phyloP scores from a whole-genome alignment of 768 basidiomycete species.

The Leccinellum rugosiceps region DNA sequence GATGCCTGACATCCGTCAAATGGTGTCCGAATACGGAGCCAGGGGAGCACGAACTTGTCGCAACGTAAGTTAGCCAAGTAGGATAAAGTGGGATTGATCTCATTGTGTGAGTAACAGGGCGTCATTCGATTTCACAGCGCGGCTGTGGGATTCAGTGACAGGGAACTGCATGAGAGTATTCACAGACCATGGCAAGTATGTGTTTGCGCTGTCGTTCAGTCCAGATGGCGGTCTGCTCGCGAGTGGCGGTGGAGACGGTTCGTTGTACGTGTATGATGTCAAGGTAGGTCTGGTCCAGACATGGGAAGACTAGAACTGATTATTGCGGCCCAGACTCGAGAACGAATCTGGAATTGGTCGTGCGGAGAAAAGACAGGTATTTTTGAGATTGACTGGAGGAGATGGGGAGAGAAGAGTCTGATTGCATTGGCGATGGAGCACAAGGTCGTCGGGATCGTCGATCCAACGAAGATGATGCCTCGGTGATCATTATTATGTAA shows the following conservation, averaged over 20 bases:
- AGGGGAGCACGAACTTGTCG: slow-evolving; percentile 58
- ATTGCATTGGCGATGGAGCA: slow-evolving; percentile 71
- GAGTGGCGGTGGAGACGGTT: slow-evolving; percentile 78
- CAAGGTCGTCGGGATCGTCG: slow-evolving; percentile 63
- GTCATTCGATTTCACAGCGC: slow-evolving; percentile 77
- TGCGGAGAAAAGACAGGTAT: slow-evolving; percentile 62
- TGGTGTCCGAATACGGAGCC: slow-evolving; percentile 62
- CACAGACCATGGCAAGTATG: slow-evolving; percentile 63
- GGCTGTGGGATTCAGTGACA: slow-evolving; percentile 79
- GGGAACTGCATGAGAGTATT: slow-evolving; percentile 75
- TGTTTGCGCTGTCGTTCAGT: slow-evolving; percentile 75
- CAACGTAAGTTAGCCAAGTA: slow-evolving; percentile 52
- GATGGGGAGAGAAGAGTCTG: slow-evolving; percentile 49
- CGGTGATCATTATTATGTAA: slow-evolving; percentile 4
- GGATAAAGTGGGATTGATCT: slow-evolving; percentile 1
- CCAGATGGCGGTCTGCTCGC: slow-evolving; percentile 70
- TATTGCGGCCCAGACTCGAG: slow-evolving; percentile 34
- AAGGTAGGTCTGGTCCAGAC: slow-evolving; percentile 47
- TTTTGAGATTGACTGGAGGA: slow-evolving; percentile 78
- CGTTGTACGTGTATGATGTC: slow-evolving; percentile 67
- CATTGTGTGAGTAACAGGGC: slow-evolving; percentile 41
- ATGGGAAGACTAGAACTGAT: slow-evolving; percentile 4
- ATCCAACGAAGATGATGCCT: slow-evolving; percentile 44
- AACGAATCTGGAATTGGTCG: slow-evolving; percentile 63
- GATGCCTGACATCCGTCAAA: slow-evolving; percentile 59